phyloP scores from a whole-genome alignment of 1,284 basidiomycete species.

The Marasmius fiardii region DNA sequence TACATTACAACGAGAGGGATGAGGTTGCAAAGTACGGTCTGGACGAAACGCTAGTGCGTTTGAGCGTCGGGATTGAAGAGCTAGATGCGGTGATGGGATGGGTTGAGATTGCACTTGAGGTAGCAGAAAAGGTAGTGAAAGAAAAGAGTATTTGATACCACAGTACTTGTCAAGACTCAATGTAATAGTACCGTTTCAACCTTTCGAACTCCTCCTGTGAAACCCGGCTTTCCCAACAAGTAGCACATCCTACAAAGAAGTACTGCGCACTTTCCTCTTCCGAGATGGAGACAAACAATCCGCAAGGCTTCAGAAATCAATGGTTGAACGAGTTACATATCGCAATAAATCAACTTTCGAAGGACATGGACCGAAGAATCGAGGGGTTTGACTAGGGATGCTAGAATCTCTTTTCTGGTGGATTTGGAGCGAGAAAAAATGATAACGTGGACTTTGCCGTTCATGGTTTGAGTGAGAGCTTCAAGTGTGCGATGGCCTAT shows the following conservation, averaged over 20 bases:
- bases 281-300: not conserved
- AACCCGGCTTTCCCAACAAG: not conserved
- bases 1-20: conserved; percentile 87
- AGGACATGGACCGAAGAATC: not conserved
- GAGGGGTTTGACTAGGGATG: not conserved
- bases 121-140: too few species aligned
- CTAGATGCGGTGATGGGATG: conserved; percentile 51
- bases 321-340: conserved; percentile 12
- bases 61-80: conserved; percentile 91
- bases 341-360: conserved; percentile 22
- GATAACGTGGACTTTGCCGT: conserved; percentile 5
- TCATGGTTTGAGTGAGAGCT: not conserved
- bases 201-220: not conserved
- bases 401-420: not conserved
- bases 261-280: conserved; percentile 1
- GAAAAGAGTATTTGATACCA: too few species aligned
- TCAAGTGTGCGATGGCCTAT: conserved; percentile 4
- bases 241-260: not conserved
- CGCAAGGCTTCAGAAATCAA: not conserved
- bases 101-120: conserved; percentile 66
- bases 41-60: conserved; percentile 79
- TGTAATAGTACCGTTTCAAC: too few species aligned
- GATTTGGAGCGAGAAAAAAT: conserved; percentile 2
- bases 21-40: conserved; percentile 92
- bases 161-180: too few species aligned